Evolutionary conservation across 108 stramenopile genomes (phyloP), one percentile per base, ranked within the genome.

Genomic region (Aurantiochytrium sp.): DNA sequence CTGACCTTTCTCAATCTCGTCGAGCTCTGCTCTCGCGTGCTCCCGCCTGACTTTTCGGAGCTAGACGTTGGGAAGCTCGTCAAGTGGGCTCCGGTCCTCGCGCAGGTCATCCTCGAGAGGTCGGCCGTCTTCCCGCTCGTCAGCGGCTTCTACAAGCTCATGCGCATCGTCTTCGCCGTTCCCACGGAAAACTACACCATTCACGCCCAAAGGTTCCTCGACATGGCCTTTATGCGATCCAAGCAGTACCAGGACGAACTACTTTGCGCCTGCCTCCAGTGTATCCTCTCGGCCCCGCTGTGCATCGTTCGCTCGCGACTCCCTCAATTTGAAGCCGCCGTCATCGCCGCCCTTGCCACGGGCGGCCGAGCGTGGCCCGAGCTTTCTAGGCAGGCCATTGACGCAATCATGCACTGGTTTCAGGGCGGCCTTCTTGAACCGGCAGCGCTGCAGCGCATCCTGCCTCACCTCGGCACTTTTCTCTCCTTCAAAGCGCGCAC

Each of bases 1-100:
- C 45, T 48, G 39, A 48, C 45, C 24, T 81, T 81, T 81, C 42
- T 81, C 42, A 81, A 81, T n/a, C 73, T 81, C 30, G 73, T 81
- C 15, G 73, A 81, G 45, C 73, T 81, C n/a, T 81, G 73, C 42
- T 12, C 10, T 12, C 73, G 73, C n/a, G 73, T 81, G 36, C 73
- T 81, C 0, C 73, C 73, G 39, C 73, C 73, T n/a, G 27, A 12
- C 17, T 48, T 27, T 48, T 6, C 39, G 39, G 21, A 17, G 2
- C 19, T 81, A 19, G 73, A 81, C 30, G 73, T 42, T 17, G 73
- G 24, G 42, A 81, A 48, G 39, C 73, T 81, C 32, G 39, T 48
- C 73, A 81, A 81, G 39, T 81, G 73, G 73, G 73, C 73, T 17
- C 39, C 42, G 6, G 73, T 81, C 15, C 42, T 81, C 24, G 73